Evolutionary conservation across 345 rosid genomes (phyloP).

Genomic region (Lepidium africanum): DNA sequence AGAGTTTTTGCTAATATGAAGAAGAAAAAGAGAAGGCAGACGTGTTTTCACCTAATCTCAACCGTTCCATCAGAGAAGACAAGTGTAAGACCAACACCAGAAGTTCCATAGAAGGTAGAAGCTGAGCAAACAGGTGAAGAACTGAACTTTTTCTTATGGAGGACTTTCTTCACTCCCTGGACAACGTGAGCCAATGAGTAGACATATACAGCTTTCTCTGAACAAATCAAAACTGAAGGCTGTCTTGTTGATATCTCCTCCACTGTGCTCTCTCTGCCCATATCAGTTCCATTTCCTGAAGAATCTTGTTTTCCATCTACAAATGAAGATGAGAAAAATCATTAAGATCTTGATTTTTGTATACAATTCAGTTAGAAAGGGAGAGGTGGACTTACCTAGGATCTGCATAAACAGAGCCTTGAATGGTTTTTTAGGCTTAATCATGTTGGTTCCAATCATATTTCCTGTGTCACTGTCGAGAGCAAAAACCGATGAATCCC

Average conservation of each 20-base stretch:
- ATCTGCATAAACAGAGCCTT: slow-evolving; percentile 73
- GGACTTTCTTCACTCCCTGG: slow-evolving; percentile 86
- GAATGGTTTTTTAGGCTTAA: slow-evolving; percentile 82
- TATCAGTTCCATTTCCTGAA: slow-evolving; percentile 24
- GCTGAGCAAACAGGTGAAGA: slow-evolving; percentile 76
- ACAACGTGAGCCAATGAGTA: slow-evolving; percentile 59
- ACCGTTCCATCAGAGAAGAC: slow-evolving; percentile 53
- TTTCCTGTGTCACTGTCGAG: slow-evolving; percentile 68
- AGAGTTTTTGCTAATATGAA: not conserved
- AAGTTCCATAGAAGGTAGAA: slow-evolving; percentile 46
- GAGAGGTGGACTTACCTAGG: slow-evolving; percentile 37
- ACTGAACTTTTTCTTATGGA: slow-evolving; percentile 73
- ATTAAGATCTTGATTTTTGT: not conserved
- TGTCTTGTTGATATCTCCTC: slow-evolving; percentile 47
- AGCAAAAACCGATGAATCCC: slow-evolving; percentile 72
- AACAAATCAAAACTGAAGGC: slow-evolving; percentile 54
- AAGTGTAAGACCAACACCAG: slow-evolving; percentile 70
- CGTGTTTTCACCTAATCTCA: slow-evolving; percentile 63
- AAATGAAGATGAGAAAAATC: slow-evolving; percentile 2
- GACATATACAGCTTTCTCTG: slow-evolving; percentile 77
- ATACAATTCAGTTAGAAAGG: not conserved
- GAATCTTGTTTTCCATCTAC: slow-evolving; percentile 52
- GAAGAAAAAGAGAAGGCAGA: not conserved
- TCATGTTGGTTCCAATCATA: slow-evolving; percentile 44
- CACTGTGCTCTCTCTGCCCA: slow-evolving; percentile 27